Percentiles rank a stretch among this genome's conserved stretches.
phyloP scores from a whole-genome alignment of 2,329 filamentous ascomycete species.

The Fusarium sp. region DNA sequence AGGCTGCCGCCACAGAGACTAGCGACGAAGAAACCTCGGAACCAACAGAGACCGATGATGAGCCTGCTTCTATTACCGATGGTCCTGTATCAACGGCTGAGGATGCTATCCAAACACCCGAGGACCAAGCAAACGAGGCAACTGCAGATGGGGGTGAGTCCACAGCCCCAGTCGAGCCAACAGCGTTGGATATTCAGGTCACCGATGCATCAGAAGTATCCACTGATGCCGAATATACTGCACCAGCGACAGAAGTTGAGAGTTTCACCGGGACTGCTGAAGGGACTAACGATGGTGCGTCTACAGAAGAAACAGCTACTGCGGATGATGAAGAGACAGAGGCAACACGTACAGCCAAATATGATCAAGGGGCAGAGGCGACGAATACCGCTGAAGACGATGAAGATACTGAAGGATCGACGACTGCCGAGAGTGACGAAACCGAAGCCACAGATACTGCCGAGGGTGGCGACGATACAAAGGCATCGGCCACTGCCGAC shows the following conservation, averaged over 20 bases:
- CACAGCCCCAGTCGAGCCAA: too few relatives aligned
- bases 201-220: too few relatives aligned
- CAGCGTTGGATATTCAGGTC: too few relatives aligned
- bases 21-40: neutral
- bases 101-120: too few relatives aligned
- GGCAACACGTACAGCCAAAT: constrained; percentile 1
- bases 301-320: too few relatives aligned
- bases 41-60: constrained; percentile 1
- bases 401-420: neutral
- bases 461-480: neutral
- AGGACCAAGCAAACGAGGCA: too few relatives aligned
- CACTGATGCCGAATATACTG: too few relatives aligned
- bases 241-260: too few relatives aligned
- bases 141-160: too few relatives aligned
- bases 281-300: too few relatives aligned
- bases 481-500: neutral
- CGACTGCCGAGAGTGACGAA: neutral
- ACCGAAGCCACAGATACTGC: neutral
- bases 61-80: neutral
- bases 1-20: neutral
- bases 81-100: too few relatives aligned
- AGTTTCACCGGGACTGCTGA: too few relatives aligned
- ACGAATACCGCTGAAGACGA: neutral
- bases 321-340: neutral
- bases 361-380: neutral